A percentile compares a stretch with the other conserved stretches of the same genome.
These are phyloP conservation scores for Helotiales sp. DNA, from an alignment of 2,329 filamentous ascomycete species.

Conservation along the genomic window DNA sequence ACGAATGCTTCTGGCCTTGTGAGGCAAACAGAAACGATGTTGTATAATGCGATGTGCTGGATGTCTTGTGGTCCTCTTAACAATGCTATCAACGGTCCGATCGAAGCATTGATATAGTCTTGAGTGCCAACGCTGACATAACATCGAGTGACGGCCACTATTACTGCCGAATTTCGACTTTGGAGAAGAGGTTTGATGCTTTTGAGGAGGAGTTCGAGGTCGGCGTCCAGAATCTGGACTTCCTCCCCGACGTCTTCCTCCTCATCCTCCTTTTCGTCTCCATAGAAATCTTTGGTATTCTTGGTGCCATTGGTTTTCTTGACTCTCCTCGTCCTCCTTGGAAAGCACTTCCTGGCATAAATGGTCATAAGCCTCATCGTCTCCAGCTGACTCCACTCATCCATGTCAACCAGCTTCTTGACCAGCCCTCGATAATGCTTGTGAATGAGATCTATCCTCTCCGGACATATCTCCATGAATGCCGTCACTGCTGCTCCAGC, in stretches of 20 bases:
- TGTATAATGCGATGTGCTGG: conserved; percentile 86
- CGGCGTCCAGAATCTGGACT: conserved; percentile 68
- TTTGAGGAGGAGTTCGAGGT: conserved; percentile 79
- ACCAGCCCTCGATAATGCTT: conserved; percentile 83
- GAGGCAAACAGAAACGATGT: conserved; percentile 91
- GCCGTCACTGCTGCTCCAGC: conserved; percentile 88
- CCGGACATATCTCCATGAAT: conserved; percentile 86
- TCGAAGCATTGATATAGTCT: conserved; percentile 70
- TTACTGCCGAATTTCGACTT: conserved; percentile 89
- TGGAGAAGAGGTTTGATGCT: conserved; percentile 82
- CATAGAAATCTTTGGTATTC: conserved; percentile 74
- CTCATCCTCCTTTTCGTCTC: conserved; percentile 56
- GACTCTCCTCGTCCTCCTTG: conserved; percentile 60
- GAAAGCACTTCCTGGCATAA: conserved; percentile 88
- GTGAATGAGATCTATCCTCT: conserved; percentile 85
- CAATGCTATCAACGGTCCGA: conserved; percentile 84
- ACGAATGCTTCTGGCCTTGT: conserved; percentile 77
- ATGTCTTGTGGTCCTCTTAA: conserved; percentile 84
- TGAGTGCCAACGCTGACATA: conserved; percentile 82
- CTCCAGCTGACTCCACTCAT: conserved; percentile 94
- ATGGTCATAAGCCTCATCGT: conserved; percentile 78
- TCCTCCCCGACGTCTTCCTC: conserved; percentile 48
- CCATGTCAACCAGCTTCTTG: conserved; percentile 95
- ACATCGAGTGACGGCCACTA: conserved; percentile 81
- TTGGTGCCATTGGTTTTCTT: conserved; percentile 54